Evolutionary conservation across 768 basidiomycete genomes (phyloP), one percentile per base, ranked within the genome.

Genomic region (Cantharellus cinnabarinus): DNA sequence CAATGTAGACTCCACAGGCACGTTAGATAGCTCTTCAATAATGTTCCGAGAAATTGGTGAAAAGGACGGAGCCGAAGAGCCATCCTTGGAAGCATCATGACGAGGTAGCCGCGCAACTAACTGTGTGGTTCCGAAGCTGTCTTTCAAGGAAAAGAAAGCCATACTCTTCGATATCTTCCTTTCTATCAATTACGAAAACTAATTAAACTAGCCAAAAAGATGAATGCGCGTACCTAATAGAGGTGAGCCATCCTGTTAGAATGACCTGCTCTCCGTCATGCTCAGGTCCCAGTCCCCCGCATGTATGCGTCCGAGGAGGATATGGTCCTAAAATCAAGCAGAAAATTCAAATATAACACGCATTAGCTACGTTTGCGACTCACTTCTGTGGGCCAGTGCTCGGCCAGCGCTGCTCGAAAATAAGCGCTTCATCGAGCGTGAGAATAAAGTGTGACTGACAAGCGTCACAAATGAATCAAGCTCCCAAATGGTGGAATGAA

Each of bases 81-180:
- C 20, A 29, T 29, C 20, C 20, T 29, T 29, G 20, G 20, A 29
- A 29, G 20, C 20, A 29, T 29, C 20, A 29, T 29, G 20, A 64
- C 52, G 63, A 62, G 72, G 66, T 63, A 78, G 76, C 67, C 78
- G 70, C 50, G 79, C 76, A 67, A 89, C 76, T 61, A 97, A 81
- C 70, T 97, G 91, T 2, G 83, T 78, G 0, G 76, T 79, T 41
- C 87, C 86, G 63, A 76, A 76, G 50, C 81, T 75, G 70, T 93
- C 90, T 66, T 79, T 84, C 67, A 95, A 77, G 40, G 82, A 82
- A 72, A 85, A 89, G 74, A 97, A 97, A 59, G 85, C 85, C 65
- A 90, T 71, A 56, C 70, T 71, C 69, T 79, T 82, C 58, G 73
- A 74, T 15, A 82, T 75, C 69, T 82, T 82, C 40, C 87, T 90